phyloP scores from a whole-genome alignment of 768 basidiomycete genomes.

The Suillus plorans region DNA sequence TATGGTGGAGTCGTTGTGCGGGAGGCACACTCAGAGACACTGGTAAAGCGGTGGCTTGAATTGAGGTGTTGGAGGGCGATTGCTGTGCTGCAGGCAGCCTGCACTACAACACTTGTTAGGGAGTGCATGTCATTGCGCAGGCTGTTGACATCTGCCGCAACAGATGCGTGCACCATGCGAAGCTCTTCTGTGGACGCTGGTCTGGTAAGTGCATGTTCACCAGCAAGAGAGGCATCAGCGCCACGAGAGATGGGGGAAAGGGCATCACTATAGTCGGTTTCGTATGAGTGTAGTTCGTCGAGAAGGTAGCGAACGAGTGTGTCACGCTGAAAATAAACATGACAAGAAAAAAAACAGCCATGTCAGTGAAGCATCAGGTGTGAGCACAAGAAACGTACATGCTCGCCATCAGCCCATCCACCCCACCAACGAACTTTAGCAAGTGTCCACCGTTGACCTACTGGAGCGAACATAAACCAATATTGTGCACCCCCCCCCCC shows the following conservation, averaged over 20 bases:
- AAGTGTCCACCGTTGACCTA: constrained; percentile 35
- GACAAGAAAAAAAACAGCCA: neutral
- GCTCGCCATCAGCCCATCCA: constrained; percentile 28
- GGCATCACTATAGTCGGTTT: constrained; percentile 21
- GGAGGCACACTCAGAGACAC: neutral
- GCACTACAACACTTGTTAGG: no score
- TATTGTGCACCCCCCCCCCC: constrained; percentile 31
- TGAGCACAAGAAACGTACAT: constrained; percentile 22
- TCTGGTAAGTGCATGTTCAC: neutral
- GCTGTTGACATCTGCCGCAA: neutral
- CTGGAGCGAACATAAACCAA: constrained; percentile 26
- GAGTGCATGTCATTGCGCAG: neutral
- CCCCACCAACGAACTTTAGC: constrained; percentile 35
- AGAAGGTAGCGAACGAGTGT: constrained; percentile 23
- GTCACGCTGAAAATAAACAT: neutral
- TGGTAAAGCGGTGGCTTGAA: neutral
- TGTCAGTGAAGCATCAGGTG: neutral
- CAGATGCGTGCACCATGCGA: neutral
- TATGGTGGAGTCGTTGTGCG: no score
- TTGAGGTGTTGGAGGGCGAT: no score
- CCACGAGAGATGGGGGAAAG: neutral
- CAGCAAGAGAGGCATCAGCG: neutral
- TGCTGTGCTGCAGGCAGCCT: no score
- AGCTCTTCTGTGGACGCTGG: neutral
- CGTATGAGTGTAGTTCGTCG: constrained; percentile 24